Base-by-base conservation (phyloP, 345 rosid species). In the Citrus maxima region DNA sequence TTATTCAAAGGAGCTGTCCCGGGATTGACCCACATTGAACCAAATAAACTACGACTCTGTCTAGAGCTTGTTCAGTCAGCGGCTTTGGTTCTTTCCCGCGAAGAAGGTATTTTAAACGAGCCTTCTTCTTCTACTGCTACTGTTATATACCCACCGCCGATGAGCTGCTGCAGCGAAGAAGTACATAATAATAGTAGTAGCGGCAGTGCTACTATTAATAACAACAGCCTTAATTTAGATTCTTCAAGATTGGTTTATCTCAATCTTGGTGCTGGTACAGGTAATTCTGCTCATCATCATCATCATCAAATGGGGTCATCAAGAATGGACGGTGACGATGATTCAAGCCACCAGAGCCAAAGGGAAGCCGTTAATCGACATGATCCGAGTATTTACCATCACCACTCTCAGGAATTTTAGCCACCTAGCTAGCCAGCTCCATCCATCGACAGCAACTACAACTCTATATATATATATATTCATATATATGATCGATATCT, bases 41-140 rank as follows among this genome's bases (percentile, higher is more conserved):
- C 98, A 3, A 97, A 94, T 80, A 94, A 97, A 85, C 92, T 97
- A 0, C 86, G 99, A 85, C 92, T 97, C 54, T 97, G 99, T 76
- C 92, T 97, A 0, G 99, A 97, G 88, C 93, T 97, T n/a, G 99
- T 97, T 62, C 99, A 97, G 14, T 97, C 99, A 0, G 98, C 98
- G 7, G 99, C 99, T 55, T 80, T 92, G 82, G 99, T 97, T 69
- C 88, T 97, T 65, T 97, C 99, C 21, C 88, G 99, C 4, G 99
- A 97, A 87, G 99, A 97, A 91, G 98, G 95, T 59, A 93, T 77
- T 77, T 85, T 71, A 6, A 87, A 85, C 59, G 87, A 84, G 14
- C 81, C 87, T 58, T 79, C 82, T 67, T 86, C 51, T 46, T 46
- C 51, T 46, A 46, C 51, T 46, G 51, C 92, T 8, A 82, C 84